Percentiles rank a stretch among this genome's conserved stretches.
Conservation (phyloP, 1,284 basidiomycete genomes). For the Trichosporon sp. region DNA sequence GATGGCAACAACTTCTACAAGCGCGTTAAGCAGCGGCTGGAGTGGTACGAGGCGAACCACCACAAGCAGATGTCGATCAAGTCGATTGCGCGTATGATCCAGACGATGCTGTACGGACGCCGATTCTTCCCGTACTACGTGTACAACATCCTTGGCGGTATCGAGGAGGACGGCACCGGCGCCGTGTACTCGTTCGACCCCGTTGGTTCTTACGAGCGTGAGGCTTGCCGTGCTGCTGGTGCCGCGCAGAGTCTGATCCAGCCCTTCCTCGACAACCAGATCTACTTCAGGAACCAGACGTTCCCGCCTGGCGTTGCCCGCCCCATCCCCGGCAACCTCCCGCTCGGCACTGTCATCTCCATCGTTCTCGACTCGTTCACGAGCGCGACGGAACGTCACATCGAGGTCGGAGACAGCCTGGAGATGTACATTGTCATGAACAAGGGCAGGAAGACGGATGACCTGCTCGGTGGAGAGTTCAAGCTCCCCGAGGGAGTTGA, state of each 20-base stretch:
- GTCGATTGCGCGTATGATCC: conserved; percentile 88
- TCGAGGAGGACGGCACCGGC: conserved; percentile 89
- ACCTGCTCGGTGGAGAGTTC: conserved; percentile 64
- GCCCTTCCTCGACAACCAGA: conserved; percentile 97
- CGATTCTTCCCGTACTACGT: conserved; percentile 97
- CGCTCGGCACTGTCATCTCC: conserved; percentile 73
- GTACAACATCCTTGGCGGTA: conserved; percentile 90
- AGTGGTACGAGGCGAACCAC: conserved; percentile 96
- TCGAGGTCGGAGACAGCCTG: conserved; percentile 92
- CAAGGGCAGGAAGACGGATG: conserved; percentile 66
- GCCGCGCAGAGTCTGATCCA: conserved; percentile 87
- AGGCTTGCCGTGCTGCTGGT: conserved; percentile 89
- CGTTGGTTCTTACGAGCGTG: conserved; percentile 91
- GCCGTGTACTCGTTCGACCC: conserved; percentile 97
- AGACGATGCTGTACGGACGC: conserved; percentile 90
- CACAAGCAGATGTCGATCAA: conserved; percentile 89
- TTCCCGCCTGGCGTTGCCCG: conserved; percentile 53
- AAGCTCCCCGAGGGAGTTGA: conserved; percentile 62
- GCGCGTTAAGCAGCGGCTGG: conserved; percentile 86
- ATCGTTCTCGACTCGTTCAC: conserved; percentile 83
- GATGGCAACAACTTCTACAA: conserved; percentile 96
- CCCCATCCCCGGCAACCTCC: conserved; percentile 76
- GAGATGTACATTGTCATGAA: conserved; percentile 85
- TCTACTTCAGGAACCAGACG: conserved; percentile 92
- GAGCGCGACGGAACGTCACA: conserved; percentile 91